These are phyloP conservation scores for Polyporus tsugae DNA, from an alignment of 1,284 basidiomycete genomes.

Conservation along the genomic window DNA sequence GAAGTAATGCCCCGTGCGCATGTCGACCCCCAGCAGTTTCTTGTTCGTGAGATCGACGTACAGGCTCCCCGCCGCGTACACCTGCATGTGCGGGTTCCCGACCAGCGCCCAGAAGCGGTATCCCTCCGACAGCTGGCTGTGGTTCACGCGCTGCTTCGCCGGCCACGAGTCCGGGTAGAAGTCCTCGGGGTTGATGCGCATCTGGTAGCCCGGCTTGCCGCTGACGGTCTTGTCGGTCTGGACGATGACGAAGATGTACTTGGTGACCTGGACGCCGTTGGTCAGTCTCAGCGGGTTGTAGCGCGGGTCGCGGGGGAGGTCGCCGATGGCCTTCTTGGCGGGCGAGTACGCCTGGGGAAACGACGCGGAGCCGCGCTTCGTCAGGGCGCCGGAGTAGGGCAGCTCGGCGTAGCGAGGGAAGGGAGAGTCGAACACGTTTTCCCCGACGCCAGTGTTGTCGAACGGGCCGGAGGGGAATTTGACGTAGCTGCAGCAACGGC, in stretches of 20 bases:
- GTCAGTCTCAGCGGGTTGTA: background rate
- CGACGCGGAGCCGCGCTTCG: background rate
- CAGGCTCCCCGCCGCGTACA: slow-evolving; percentile 6
- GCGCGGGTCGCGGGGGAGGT: slow-evolving; percentile 4
- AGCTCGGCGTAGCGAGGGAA: slow-evolving; percentile 6
- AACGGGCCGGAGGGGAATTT: background rate
- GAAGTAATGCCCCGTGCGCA: slow-evolving; percentile 5
- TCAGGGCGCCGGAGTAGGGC: slow-evolving; percentile 3
- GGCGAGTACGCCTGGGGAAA: background rate
- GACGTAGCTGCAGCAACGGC: background rate
- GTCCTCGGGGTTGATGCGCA: slow-evolving; percentile 7
- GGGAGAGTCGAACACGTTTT: slow-evolving; percentile 1
- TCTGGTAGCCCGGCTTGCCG: slow-evolving; percentile 2
- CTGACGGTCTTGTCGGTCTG: slow-evolving; percentile 4
- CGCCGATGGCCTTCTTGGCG: slow-evolving; percentile 3
- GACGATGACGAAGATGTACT: slow-evolving; percentile 7
- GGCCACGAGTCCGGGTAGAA: slow-evolving; percentile 7
- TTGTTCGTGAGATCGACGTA: slow-evolving; percentile 8
- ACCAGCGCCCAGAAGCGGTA: slow-evolving; percentile 7
- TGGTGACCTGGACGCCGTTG: slow-evolving; percentile 1
- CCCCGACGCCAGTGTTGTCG: background rate
- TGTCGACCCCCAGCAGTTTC: slow-evolving; percentile 5
- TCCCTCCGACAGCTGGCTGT: slow-evolving; percentile 6
- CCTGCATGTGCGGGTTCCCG: slow-evolving; percentile 1
- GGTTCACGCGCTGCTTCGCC: slow-evolving; percentile 6